Evolutionary conservation across 805 yeast genomes (phyloP).

Genomic region (Jamesozyma piceae): DNA sequence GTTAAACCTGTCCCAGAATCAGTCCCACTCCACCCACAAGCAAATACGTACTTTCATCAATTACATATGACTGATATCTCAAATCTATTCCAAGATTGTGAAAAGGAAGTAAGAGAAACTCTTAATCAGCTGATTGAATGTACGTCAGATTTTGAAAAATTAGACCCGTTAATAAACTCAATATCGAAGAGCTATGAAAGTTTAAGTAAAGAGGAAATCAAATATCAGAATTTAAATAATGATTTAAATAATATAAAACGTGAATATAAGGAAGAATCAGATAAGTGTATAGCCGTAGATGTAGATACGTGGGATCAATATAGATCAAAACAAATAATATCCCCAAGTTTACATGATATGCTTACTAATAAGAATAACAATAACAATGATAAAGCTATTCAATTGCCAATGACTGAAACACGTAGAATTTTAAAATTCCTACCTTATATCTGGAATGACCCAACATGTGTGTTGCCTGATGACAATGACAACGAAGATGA

Average conservation of each 20-base stretch:
- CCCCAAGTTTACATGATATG: constrained; percentile 13
- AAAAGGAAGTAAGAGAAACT: constrained; percentile 13
- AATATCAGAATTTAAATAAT: neutral
- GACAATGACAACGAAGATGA: constrained; percentile 31
- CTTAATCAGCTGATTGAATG: constrained; percentile 12
- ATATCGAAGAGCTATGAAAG: neutral
- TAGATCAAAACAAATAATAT: constrained; percentile 6
- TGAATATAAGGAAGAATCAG: constrained; percentile 2
- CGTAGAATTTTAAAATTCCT: constrained; percentile 32
- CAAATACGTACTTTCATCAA: constrained; percentile 11
- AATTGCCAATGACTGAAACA: neutral
- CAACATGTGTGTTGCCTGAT: constrained; percentile 53
- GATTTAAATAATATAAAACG: neutral
- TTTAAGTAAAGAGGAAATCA: neutral
- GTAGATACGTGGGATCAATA: constrained; percentile 7
- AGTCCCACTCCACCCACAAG: constrained; percentile 18
- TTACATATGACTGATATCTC: constrained; percentile 10
- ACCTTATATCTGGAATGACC: constrained; percentile 44
- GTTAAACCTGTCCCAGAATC: constrained; percentile 5
- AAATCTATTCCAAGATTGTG: constrained; percentile 7
- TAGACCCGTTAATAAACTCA: neutral
- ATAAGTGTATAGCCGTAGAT: constrained; percentile 1
- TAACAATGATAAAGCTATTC: neutral
- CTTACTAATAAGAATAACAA: neutral
- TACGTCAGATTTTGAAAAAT: constrained; percentile 2